Conservation (phyloP, 768 basidiomycete genomes). For the Cubamyces lactineus region DNA sequence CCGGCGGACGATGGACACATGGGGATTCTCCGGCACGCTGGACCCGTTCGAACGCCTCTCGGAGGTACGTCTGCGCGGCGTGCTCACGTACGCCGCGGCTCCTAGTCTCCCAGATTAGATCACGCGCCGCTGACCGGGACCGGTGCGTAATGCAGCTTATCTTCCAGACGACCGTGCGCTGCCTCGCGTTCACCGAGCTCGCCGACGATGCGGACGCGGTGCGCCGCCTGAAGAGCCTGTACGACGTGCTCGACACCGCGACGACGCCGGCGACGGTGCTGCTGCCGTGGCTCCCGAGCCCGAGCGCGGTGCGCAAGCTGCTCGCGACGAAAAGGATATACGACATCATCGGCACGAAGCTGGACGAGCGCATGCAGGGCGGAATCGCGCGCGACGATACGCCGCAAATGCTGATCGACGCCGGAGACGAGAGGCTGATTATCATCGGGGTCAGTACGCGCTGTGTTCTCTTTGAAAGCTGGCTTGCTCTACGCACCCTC, state of each 20-base stretch:
- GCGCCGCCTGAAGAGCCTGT: slow-evolving; percentile 61
- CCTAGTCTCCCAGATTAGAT: slow-evolving; percentile 7
- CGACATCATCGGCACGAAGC: slow-evolving; percentile 61
- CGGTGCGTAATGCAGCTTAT: slow-evolving; percentile 44
- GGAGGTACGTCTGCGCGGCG: slow-evolving; percentile 24
- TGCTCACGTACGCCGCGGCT: background rate
- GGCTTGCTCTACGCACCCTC: background rate
- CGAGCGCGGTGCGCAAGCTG: slow-evolving; percentile 70
- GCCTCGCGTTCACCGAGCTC: slow-evolving; percentile 68
- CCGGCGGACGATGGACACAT: slow-evolving; percentile 59
- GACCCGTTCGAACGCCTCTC: slow-evolving; percentile 77
- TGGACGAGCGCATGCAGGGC: slow-evolving; percentile 59
- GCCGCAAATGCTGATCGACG: slow-evolving; percentile 74
- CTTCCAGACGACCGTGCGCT: slow-evolving; percentile 75
- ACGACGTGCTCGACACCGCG: slow-evolving; percentile 68
- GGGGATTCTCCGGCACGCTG: slow-evolving; percentile 65
- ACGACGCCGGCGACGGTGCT: slow-evolving; percentile 76
- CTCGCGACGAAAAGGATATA: slow-evolving; percentile 78
- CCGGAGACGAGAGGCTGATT: slow-evolving; percentile 65
- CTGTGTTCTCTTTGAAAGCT: no score
- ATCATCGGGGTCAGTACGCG: slow-evolving; percentile 63
- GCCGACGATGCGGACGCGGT: slow-evolving; percentile 67
- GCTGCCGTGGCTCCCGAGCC: slow-evolving; percentile 76
- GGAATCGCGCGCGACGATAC: slow-evolving; percentile 65
- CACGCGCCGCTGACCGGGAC: slow-evolving; percentile 8